A percentile compares a stretch with the other conserved stretches of the same genome.
phyloP scores from a whole-genome alignment of 345 rosid species.

The Populus tremula region DNA sequence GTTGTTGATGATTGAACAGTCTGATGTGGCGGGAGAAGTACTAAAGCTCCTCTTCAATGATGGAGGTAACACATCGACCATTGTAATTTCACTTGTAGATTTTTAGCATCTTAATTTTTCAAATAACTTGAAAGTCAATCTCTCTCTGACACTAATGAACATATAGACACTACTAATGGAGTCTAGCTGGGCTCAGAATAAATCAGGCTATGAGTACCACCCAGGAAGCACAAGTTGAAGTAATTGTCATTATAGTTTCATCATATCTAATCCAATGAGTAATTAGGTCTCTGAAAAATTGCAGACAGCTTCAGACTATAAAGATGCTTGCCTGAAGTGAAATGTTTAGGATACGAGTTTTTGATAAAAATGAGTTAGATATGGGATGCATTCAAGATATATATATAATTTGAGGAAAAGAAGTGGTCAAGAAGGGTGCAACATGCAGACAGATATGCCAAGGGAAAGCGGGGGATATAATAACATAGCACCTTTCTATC shows the following conservation, averaged over 20 bases:
- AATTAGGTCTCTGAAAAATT: background rate
- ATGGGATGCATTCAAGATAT: too few relatives aligned
- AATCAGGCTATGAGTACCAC: background rate
- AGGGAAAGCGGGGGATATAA: background rate
- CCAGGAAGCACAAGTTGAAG: background rate
- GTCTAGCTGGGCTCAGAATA: background rate
- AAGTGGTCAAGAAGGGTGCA: background rate
- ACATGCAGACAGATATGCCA: background rate
- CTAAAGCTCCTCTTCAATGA: constrained; percentile 73
- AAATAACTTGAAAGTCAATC: background rate
- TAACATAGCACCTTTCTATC: background rate
- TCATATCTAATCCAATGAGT: background rate
- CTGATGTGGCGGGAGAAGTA: constrained; percentile 86
- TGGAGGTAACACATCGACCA: constrained; percentile 60
- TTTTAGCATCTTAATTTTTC: constrained; percentile 1
- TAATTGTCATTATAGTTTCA: background rate
- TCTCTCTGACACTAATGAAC: background rate
- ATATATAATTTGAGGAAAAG: too few relatives aligned
- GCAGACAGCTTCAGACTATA: background rate
- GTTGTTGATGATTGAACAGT: constrained; percentile 50
- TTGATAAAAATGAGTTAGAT: background rate
- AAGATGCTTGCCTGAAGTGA: background rate
- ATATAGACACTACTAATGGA: background rate
- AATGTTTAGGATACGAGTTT: background rate
- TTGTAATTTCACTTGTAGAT: background rate